Conservation (phyloP, 306 rosid species). For the Delonix regia region DNA sequence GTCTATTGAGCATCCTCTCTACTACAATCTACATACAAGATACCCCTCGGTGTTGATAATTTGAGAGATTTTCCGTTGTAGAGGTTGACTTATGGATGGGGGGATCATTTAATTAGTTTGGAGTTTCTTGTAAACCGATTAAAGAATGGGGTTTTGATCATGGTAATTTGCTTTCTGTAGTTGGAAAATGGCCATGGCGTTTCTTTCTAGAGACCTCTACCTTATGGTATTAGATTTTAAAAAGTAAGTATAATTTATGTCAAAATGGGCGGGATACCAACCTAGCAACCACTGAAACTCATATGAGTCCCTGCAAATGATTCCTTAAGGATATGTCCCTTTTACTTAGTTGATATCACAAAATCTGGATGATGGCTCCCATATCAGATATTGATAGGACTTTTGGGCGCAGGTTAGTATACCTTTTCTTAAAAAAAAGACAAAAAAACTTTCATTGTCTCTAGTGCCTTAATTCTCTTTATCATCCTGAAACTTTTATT, state of each 20-base stretch:
- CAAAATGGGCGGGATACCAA: neutral
- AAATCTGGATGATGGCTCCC: too few relatives aligned
- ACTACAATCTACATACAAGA: neutral
- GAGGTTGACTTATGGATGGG: neutral
- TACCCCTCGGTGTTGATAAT: too few relatives aligned
- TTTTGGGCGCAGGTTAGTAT: too few relatives aligned
- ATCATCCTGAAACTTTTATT: neutral
- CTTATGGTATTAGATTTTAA: neutral
- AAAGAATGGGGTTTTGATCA: neutral
- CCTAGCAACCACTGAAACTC: neutral
- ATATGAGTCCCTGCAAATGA: neutral
- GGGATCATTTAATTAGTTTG: neutral
- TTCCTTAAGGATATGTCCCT: too few relatives aligned
- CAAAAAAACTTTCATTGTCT: too few relatives aligned
- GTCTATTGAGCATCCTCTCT: neutral
- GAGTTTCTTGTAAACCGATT: neutral
- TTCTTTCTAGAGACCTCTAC: neutral
- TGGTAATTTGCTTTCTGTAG: neutral
- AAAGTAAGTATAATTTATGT: too few relatives aligned
- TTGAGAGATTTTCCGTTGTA: neutral
- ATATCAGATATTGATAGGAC: too few relatives aligned
- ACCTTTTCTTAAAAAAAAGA: too few relatives aligned
- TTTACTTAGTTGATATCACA: too few relatives aligned
- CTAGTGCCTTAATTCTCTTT: too few relatives aligned
- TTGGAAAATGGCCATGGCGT: neutral